Evolutionary conservation across 2,329 filamentous ascomycete species (phyloP), one percentile per base, ranked within the genome.

Genomic region (Calonectria hongkongensis): DNA sequence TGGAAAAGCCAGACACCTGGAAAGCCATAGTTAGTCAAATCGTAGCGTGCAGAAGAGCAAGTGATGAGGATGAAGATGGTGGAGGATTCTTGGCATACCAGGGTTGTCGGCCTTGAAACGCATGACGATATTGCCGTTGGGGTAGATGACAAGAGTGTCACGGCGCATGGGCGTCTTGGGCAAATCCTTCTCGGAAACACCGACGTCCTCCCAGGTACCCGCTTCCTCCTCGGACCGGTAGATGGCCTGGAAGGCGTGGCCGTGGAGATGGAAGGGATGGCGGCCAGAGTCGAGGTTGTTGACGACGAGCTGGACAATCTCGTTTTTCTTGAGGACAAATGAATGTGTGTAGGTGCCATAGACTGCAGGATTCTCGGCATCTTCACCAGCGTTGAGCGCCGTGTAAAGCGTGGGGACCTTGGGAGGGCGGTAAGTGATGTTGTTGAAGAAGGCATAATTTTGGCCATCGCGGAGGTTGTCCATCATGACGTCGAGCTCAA

Each of bases 391-490:
- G 0, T 90, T 91, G 5, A 97, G 87, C 1, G 89, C 94, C 1
- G 93, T 95, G 87, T 95, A 97, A 0, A 98, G 87, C 0, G 93
- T 92, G 0, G 95, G 95, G 0, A 97, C 94, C 81, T 94, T 94
- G 60, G 94, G 94, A 0, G 83, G 69, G 3, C 90, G 89, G 82
- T 96, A 98, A 51, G 94, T 95, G 75, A 95, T 90, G 83, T 94
- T 92, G 86, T 96, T 96, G 85, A 94, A 91, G 84, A 92, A 92
- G 74, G 91, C 92, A 75, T 87, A 87, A 79, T 87, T 88, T 65
- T 88, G 88, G 16, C 93, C 92, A 73, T 94, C 88, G 27, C 86
- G 86, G 7, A 93, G 86, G 68, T 91, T 90, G 75, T 89, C 86
- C 86, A 91, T 91, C 84, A 90, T 91, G 43, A 94, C 88, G 76